A percentile compares a stretch with the other conserved stretches of the same genome.
Evolutionary conservation across 2,329 filamentous ascomycete genomes (phyloP).

Genomic region (Phaeosphaeriaceae sp.): DNA sequence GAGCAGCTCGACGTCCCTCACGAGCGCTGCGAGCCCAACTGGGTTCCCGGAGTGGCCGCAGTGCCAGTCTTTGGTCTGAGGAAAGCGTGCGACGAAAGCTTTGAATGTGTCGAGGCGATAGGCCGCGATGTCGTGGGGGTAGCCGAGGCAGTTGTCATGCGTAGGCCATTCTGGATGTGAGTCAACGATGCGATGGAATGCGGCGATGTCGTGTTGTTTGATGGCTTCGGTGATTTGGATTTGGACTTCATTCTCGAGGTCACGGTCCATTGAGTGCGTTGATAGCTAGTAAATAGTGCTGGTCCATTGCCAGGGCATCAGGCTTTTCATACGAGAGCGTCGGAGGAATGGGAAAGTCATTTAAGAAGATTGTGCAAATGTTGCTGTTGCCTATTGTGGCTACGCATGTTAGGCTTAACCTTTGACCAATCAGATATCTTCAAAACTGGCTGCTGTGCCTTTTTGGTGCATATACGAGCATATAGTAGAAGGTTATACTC

Average conservation of each 20-base stretch:
- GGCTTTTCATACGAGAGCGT: no score
- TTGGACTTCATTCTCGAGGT: neutral
- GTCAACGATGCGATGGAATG: neutral
- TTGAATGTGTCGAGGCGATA: neutral
- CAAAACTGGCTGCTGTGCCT: neutral
- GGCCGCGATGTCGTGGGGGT: neutral
- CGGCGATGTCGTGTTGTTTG: neutral
- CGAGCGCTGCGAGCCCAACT: neutral
- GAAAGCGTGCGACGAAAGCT: neutral
- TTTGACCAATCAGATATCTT: neutral
- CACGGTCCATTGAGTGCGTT: neutral
- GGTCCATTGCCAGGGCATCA: no score
- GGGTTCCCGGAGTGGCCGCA: neutral
- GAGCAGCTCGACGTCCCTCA: neutral
- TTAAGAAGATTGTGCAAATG: neutral
- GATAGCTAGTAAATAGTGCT: no score
- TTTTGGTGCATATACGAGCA: neutral
- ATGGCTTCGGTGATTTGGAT: neutral
- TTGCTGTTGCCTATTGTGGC: neutral
- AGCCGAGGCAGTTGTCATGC: neutral
- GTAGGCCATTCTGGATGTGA: neutral
- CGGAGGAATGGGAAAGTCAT: no score
- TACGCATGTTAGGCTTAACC: neutral
- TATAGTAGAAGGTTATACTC: no score
- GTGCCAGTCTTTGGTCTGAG: neutral